Conservation (phyloP, 2,329 filamentous ascomycete genomes). For the Verticillium nubilum region DNA sequence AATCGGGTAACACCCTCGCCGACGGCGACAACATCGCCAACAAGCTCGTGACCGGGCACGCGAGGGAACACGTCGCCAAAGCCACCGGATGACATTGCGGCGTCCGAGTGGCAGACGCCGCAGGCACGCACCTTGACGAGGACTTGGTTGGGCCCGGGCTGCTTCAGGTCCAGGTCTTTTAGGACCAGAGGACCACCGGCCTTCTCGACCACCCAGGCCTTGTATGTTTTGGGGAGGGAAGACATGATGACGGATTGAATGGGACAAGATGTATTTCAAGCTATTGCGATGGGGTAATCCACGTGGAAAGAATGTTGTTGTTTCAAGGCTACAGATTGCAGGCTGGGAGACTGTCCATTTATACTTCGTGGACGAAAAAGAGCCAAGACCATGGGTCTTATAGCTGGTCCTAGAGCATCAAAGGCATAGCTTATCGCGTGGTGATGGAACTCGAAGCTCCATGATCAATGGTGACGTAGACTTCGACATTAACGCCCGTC, state of each 20-base stretch:
- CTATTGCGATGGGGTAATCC: no score
- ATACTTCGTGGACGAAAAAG: no score
- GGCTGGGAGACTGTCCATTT: no score
- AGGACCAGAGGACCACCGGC: constrained; percentile 47
- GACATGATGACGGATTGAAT: not conserved
- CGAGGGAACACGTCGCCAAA: constrained; percentile 42
- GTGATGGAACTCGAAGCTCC: not conserved
- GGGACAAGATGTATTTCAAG: not conserved
- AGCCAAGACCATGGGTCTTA: not conserved
- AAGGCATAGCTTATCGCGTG: not conserved
- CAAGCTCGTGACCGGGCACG: constrained; percentile 65
- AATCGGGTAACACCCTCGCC: constrained; percentile 52
- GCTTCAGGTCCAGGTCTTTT: constrained; percentile 52
- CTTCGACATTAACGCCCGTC: not conserved
- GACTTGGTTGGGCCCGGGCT: constrained; percentile 52
- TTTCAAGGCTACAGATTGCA: no score
- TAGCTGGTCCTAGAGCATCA: not conserved
- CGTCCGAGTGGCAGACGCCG: constrained; percentile 66
- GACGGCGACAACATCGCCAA: constrained; percentile 61
- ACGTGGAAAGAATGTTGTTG: no score
- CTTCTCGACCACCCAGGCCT: constrained; percentile 56
- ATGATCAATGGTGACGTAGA: not conserved
- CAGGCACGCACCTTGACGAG: constrained; percentile 68
- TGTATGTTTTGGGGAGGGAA: constrained; percentile 59
- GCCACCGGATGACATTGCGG: constrained; percentile 39